Evolutionary conservation across 192 early-diverging fungal genomes (phyloP).

Genomic region (Rhizoclosmatium sp.): DNA sequence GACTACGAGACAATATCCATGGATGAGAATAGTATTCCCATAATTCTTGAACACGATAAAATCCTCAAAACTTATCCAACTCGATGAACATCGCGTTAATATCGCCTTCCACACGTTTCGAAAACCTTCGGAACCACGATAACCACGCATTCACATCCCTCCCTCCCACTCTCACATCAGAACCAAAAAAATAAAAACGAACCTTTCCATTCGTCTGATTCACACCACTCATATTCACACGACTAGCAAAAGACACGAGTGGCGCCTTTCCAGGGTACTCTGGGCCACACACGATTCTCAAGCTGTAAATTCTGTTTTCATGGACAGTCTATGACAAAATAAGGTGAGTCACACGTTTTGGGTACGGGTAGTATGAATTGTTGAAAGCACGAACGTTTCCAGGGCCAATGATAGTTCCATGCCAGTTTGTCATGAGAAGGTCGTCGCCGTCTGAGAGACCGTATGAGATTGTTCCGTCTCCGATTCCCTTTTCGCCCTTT

Average conservation of each 20-base stretch:
- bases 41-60: background rate
- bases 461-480: conserved; percentile 93
- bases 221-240: conserved; percentile 88
- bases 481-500: conserved; percentile 95
- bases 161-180: background rate
- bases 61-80: background rate
- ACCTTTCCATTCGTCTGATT: conserved; percentile 82
- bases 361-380: background rate
- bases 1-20: background rate
- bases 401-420: conserved; percentile 92
- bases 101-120: background rate
- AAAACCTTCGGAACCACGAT: background rate
- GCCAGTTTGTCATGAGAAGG: conserved; percentile 85
- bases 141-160: background rate
- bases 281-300: conserved; percentile 83
- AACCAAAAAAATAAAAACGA: conserved; percentile 8
- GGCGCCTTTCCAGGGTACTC: conserved; percentile 89
- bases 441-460: conserved; percentile 87
- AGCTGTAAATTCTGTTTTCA: conserved; percentile 94
- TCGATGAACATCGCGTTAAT: background rate
- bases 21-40: background rate
- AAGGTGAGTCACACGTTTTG: background rate
- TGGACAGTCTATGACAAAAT: conserved; percentile 76
- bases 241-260: conserved; percentile 77
- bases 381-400: conserved; percentile 60